These are phyloP conservation scores for Venturia oleaginea DNA, from an alignment of 2,329 filamentous ascomycete genomes.

Conservation along the genomic window DNA sequence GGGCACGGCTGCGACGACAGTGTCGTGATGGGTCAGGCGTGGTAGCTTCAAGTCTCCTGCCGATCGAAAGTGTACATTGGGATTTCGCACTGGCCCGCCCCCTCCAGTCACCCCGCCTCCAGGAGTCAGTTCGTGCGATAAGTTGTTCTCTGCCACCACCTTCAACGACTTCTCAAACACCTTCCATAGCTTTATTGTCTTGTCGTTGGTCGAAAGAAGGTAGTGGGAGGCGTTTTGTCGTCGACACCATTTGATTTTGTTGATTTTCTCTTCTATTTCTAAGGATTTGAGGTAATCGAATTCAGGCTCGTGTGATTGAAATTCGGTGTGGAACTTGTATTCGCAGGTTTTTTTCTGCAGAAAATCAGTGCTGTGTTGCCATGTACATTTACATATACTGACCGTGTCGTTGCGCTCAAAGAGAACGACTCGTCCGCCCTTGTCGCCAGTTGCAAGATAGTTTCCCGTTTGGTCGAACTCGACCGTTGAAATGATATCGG, in stretches of 20 bases:
- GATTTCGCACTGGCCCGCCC: constrained; percentile 67
- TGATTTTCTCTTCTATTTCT: constrained; percentile 99
- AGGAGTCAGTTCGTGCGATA: constrained; percentile 88
- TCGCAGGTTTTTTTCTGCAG: constrained; percentile 97
- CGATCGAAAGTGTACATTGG: constrained; percentile 66
- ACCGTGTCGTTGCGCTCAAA: constrained; percentile 96
- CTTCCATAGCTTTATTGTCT: constrained; percentile 99
- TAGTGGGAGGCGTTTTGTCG: constrained; percentile 98
- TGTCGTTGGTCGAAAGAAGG: constrained; percentile 96
- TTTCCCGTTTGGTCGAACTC: constrained; percentile 88
- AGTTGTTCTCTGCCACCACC: constrained; percentile 97
- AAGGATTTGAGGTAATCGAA: constrained; percentile 99
- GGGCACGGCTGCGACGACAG: constrained; percentile 91
- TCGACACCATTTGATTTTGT: constrained; percentile 99
- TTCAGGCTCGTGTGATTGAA: constrained; percentile 98
- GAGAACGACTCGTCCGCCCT: constrained; percentile 74
- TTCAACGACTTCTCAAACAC: constrained; percentile 99
- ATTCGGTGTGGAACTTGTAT: constrained; percentile 99
- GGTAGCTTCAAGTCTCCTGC: constrained; percentile 83
- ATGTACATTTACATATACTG: constrained; percentile 28
- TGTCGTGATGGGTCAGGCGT: constrained; percentile 94
- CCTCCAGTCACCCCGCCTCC: constrained; percentile 59
- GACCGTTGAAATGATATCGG: constrained; percentile 85
- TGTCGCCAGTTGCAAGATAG: constrained; percentile 83
- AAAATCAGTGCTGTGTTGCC: constrained; percentile 25